A percentile compares a stretch with the other conserved stretches of the same genome.
Evolutionary conservation across 306 rosid genomes (phyloP).

Genomic region (Cicer arietinum): DNA sequence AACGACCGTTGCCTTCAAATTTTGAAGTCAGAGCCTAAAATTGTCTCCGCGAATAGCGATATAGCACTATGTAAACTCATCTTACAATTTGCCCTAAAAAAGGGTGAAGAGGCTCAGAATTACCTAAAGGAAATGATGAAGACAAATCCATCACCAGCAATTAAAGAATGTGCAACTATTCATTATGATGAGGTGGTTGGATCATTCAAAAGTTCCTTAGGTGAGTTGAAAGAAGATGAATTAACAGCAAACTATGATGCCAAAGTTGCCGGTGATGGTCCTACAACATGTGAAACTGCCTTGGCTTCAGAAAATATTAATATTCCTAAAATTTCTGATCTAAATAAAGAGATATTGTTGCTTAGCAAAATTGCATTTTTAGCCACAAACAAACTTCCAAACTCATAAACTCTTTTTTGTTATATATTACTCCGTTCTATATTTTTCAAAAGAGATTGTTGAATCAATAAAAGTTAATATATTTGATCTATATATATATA

Average conservation of each 20-base stretch:
- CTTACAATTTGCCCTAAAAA: not conserved
- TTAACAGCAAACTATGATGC: constrained; percentile 45
- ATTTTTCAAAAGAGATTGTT: too few species aligned
- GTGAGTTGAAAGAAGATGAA: not conserved
- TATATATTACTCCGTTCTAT: too few species aligned
- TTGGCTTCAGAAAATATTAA: constrained; percentile 11
- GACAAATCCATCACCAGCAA: constrained; percentile 29
- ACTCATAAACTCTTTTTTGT: not conserved
- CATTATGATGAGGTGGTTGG: constrained; percentile 30
- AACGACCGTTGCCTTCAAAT: constrained; percentile 9
- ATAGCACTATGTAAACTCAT: not conserved
- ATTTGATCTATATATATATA: too few species aligned
- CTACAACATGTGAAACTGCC: constrained; percentile 18
- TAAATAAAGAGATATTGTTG: constrained; percentile 11
- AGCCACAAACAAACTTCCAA: constrained; percentile 20
- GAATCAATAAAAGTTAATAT: too few species aligned
- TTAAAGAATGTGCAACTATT: constrained; percentile 14
- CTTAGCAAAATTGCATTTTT: constrained; percentile 37
- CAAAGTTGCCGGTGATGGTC: constrained; percentile 46
- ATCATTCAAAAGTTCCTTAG: constrained; percentile 44
- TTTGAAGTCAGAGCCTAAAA: not conserved
- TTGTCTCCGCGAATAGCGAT: not conserved
- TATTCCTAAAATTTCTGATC: constrained; percentile 23
- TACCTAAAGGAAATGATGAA: not conserved
- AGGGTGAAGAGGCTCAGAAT: not conserved